Evolutionary conservation across 2,329 filamentous ascomycete species (phyloP), one percentile per base, ranked within the genome.

Genomic region (Claviceps sp.): DNA sequence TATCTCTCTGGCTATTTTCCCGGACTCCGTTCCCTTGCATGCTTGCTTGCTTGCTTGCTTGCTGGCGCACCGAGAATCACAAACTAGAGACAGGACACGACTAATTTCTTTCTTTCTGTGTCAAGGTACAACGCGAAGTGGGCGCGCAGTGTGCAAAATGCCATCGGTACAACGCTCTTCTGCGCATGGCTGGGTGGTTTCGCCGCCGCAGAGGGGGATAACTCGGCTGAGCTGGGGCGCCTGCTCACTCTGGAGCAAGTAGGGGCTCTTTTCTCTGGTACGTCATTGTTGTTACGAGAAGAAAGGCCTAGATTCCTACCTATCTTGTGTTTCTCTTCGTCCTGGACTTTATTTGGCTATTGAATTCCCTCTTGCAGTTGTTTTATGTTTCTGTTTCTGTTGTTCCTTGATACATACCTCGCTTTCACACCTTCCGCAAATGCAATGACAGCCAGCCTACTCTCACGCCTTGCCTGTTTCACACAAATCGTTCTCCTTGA

Each of bases 231-330:
- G 65, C 69, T 74, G 50, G 85, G 76, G 61, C 81, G 77, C 45
- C 82, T 98, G 51, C 70, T 95, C 62, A 94, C 87, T 0, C 85
- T 96, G 54, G 89, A 96, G 61, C 84, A 97, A 61, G 81, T 95
- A 42, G 91, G 90, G 48, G 74, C 78, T 57, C 78, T 89, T 57
- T 76, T 96, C 58, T 77, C 84, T 56, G 81, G 89, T 89, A 68
- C 50, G 72, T 42, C 3, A 24, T 22, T 1, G 17, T 4, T 19
- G 22, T 11, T n/a, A 17, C 17, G 30, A 34, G 30, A 34, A 34
- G 30, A 34, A 34, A 3, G 30, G 19, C 19, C 19, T 19, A 19
- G 19, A 19, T 19, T 19, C 22, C 22, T 22, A 4, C 30, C 30
- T 11, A 34, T 34, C 30, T 11, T 34, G 30, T 34, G 19, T 3